Base-by-base conservation (phyloP, 495 filamentous ascomycete genomes). In the Rhypophila decipiens region DNA sequence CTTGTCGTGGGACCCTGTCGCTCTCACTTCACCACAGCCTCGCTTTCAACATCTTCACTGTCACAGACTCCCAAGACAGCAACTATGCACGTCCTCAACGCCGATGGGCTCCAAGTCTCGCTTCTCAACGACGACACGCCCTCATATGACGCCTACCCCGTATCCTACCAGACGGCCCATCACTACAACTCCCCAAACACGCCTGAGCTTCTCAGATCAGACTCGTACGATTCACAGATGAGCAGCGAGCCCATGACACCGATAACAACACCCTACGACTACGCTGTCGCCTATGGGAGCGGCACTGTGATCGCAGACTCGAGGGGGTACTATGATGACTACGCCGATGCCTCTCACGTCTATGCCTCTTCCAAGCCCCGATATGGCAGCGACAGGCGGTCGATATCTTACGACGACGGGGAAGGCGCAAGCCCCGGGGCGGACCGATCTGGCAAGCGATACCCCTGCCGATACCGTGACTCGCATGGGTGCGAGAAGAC, bases 401-500 rank as follows among this genome's bases (percentile, higher is more conserved):
- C 63, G 23, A 47, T 22, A 4, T 64, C 64, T 3, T 66, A 65
- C 42, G 63, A 64, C 44, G 46, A 75, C 35, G 66, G 66, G 48
- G 49, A 71, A 63, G 68, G 73, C 63, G 57, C 55, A 46, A 59
- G 57, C 42, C 54, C 58, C 12, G 56, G 56, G 20, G 44, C 58
- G 20, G 71, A 73, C 45, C 62, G 65, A 22, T 46, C 67, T 5
- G 67, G 59, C 11, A 88, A 86, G 68, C 75, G 79, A 24, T 85
- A 80, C 50, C 79, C 81, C 0, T 86, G 84, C 56, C 77, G 83
- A 15, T 81, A 67, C 55, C 76, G 79, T 24, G 75, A 82, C 22
- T 75, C 72, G 15, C 84, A 85, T 57, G 73, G 78, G 11, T 93
- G 87, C 63, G 71, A 78, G 23, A 87, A 87, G 54, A 88, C 85